Base-by-base conservation (phyloP, 371 early-diverging fungal genomes). In the Apophysomyces trapeziformis region DNA sequence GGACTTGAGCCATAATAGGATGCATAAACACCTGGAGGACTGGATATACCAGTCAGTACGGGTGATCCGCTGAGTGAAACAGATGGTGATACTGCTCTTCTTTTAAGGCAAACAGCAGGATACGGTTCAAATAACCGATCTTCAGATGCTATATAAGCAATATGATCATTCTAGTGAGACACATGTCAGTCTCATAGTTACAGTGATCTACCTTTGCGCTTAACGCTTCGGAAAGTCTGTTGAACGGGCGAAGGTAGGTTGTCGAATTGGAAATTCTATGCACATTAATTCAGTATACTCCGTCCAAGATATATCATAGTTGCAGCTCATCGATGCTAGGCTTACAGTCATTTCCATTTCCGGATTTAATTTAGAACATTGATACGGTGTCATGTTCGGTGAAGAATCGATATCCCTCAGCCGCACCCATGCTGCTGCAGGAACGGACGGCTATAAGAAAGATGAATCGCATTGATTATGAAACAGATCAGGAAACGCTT, bases 51-150 rank as follows among this genome's bases (percentile, higher is more conserved):
- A 16, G 78, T 64, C 7, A 80, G 57, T 11, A 80, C 70, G 66
- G 81, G 81, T 47, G 81, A 80, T 5, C 75, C 78, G 57, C 70
- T 69, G 35, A 76, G 60, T 16, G 81, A 80, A 14, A 80, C 69
- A 1, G 81, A 80, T 8, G 81, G 81, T 14, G 81, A 80, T 38
- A 80, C 81, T 2, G 81, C 81, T 50, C 81, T 67, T 46, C 81
- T 65, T 50, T 80, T 80, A 58, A 80, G 45, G 38, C 71, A 63
- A 54, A 63, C 64, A 4, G 73, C 50, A 13, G 74, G 70, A 65
- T 74, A 76, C 41, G 74, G 71, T 32, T 80, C 80, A 60, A 70
- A 75, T 43, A 71, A 54, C 35, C 75, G 62, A 60, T 80, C 81
- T 58, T 78, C 78, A 11, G 78, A 78, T 11, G 74, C 78, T 63